A percentile compares a stretch with the other conserved stretches of the same genome.
These are phyloP conservation scores for Colletotrichum viniferum DNA, from an alignment of 2,329 filamentous ascomycete species.

Conservation along the genomic window DNA sequence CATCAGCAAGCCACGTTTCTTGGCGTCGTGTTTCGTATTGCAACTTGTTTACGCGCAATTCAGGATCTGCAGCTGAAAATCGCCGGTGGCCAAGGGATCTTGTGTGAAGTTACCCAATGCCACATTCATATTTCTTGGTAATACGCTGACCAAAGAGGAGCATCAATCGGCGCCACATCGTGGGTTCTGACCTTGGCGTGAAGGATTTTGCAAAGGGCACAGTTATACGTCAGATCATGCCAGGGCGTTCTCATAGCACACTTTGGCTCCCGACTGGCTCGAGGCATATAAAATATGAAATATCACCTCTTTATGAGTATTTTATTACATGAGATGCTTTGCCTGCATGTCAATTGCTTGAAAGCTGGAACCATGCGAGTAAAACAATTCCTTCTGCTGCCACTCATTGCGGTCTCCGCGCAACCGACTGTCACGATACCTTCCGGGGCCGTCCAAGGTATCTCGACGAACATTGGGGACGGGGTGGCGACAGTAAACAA, in stretches of 20 bases:
- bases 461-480: background rate
- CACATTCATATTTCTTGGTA: background rate
- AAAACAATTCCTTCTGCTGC: background rate
- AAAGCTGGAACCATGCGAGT: background rate
- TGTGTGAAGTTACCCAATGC: background rate
- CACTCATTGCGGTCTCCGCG: background rate
- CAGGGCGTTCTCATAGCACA: background rate
- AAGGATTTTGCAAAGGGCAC: background rate
- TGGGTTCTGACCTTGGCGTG: background rate
- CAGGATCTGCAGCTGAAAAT: background rate
- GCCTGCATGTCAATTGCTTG: background rate
- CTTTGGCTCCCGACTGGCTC: background rate
- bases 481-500: constrained; percentile 31
- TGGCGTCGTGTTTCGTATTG: background rate
- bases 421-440: background rate
- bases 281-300: background rate
- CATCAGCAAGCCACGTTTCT: background rate
- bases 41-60: background rate
- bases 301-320: too few relatives aligned
- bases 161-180: background rate
- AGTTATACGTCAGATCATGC: background rate
- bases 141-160: background rate
- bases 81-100: background rate
- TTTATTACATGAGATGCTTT: background rate
- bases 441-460: background rate